Percentiles rank a stretch among this genome's conserved stretches.
Conservation (phyloP, 768 basidiomycete species). For the Paxillus ammoniavirescens region DNA sequence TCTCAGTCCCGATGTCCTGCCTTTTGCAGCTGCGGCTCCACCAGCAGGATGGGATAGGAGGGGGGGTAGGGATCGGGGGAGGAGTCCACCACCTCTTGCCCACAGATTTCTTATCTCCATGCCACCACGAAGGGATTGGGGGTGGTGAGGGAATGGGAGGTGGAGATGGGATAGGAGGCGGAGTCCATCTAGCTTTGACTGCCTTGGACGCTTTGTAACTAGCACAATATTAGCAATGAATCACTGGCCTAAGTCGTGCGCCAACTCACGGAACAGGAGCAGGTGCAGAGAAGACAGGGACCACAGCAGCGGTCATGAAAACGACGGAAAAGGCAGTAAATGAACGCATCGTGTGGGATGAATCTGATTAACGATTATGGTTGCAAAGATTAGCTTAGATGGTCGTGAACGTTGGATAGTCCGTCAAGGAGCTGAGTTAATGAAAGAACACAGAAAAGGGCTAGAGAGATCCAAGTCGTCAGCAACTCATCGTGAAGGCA, state of each 20-base stretch:
- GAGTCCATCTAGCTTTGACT: constrained; percentile 3
- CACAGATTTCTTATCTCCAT: background rate
- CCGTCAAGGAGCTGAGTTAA: constrained; percentile 11
- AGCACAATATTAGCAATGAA: background rate
- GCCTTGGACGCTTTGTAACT: background rate
- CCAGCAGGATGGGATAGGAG: constrained; percentile 10
- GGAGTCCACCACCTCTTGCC: constrained; percentile 3
- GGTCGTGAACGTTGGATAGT: constrained; percentile 6
- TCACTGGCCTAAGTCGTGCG: background rate
- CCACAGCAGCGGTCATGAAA: constrained; percentile 1
- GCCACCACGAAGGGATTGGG: background rate
- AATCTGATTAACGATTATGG: background rate
- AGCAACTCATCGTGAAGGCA: background rate
- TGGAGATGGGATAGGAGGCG: background rate
- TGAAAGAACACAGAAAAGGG: constrained; percentile 14
- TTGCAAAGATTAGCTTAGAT: background rate
- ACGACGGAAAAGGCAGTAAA: constrained; percentile 2
- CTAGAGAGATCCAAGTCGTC: constrained; percentile 2
- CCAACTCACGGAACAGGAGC: background rate
- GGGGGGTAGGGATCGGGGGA: constrained; percentile 9
- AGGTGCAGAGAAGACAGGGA: constrained; percentile 9
- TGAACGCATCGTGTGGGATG: constrained; percentile 12
- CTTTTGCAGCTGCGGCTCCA: constrained; percentile 5
- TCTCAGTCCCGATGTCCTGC: constrained; percentile 1
- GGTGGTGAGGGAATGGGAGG: constrained; percentile 1